Percentiles rank a stretch among this genome's conserved stretches.
phyloP scores from a whole-genome alignment of 495 filamentous ascomycete genomes.

The Aspergillus baeticus region DNA sequence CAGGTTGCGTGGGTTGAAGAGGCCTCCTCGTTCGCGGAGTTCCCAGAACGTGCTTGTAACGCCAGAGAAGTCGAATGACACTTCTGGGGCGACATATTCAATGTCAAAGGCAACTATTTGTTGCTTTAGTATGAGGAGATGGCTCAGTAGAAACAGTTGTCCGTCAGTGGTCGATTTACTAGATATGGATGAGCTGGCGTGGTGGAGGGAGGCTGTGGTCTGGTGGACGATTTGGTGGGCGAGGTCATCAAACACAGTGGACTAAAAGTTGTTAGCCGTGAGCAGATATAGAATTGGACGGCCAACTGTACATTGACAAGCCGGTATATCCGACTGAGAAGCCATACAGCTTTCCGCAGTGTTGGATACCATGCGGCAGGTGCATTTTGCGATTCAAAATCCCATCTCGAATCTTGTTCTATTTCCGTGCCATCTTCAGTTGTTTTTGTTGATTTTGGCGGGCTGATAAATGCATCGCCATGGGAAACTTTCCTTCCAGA shows the following conservation, averaged over 20 bases:
- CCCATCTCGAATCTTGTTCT: slow-evolving; percentile 51
- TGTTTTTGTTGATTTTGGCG: slow-evolving; percentile 52
- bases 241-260: slow-evolving; percentile 73
- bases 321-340: slow-evolving; percentile 81
- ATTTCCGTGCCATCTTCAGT: slow-evolving; percentile 50
- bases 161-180: slow-evolving; percentile 62
- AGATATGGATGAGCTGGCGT: slow-evolving; percentile 48
- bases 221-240: slow-evolving; percentile 76
- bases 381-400: slow-evolving; percentile 51
- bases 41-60: slow-evolving; percentile 79
- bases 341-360: slow-evolving; percentile 74
- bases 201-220: slow-evolving; percentile 64
- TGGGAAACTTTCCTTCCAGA: slow-evolving; percentile 46
- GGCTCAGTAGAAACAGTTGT: slow-evolving; percentile 86
- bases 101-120: slow-evolving; percentile 92
- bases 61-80: slow-evolving; percentile 74
- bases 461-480: slow-evolving; percentile 42
- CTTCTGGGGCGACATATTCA: slow-evolving; percentile 73
- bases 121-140: slow-evolving; percentile 86
- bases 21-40: slow-evolving; percentile 63
- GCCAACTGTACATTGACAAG: slow-evolving; percentile 59
- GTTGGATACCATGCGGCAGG: slow-evolving; percentile 64
- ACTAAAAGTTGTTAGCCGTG: slow-evolving; percentile 33
- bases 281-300: neutral
- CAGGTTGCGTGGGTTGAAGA: slow-evolving; percentile 66